Evolutionary conservation across 2,329 filamentous ascomycete genomes (phyloP), one percentile per base, ranked within the genome.

Genomic region (Aspergillus ruber): DNA sequence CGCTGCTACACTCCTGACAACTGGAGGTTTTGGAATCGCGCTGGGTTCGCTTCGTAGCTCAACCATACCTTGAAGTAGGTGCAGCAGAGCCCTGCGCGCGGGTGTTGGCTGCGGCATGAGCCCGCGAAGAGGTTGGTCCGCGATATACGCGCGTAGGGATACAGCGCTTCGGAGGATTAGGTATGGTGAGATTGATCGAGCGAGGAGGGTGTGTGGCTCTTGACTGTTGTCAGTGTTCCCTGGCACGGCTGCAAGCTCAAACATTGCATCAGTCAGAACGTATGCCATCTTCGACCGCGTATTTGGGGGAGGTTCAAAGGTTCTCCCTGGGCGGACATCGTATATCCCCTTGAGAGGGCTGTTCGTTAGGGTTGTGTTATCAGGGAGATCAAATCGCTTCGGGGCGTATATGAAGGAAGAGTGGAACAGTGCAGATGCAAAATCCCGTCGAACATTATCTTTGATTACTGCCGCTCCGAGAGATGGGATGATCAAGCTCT

Each of bases 111-210:
- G 88, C 4, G 93, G 93, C 83, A 94, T 93, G 43, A 84, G 80
- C 0, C 93, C 90, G 12, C 93, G 79, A 17, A 98, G 74, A 1
- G 91, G 90, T 62, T 96, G 91, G 65, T 98, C 93, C 3, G 90
- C 87, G 41, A 94, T 84, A 63, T 95, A 97, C 1, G 84, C 77
- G 47, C 88, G 84, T n/a, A 97, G 71, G 0, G 88, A 84, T 13
- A 95, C 74, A 0, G 87, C 89, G 10, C 86, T 83, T 2, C 93
- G 83, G 2, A 95, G 74, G 40, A 97, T 85, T 2, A 97, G 76
- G 59, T 88, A 91, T 0, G 89, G 89, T 0, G 88, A 85, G 0
- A 85, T 81, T 3, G 85, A 85, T 61, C 83, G 79, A 0, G 91
- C 86, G 13, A 97, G 81, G 10, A 81, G 76, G 36, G 80, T 67